These are phyloP conservation scores for Tricholoma flavovirens DNA, from an alignment of 768 basidiomycete genomes.

Conservation along the genomic window DNA sequence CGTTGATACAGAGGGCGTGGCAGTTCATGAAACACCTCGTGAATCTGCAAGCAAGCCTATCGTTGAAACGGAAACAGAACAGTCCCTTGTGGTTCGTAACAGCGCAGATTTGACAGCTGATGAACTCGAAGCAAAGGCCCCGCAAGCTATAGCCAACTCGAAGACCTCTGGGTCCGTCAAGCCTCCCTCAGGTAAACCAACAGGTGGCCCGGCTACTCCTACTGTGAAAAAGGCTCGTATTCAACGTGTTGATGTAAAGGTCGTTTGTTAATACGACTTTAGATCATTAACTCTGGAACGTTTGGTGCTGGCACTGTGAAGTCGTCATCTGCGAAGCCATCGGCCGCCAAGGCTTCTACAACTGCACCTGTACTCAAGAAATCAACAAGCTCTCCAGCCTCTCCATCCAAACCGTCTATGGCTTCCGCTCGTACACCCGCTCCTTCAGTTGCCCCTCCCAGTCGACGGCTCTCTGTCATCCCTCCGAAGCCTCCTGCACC, in stretches of 20 bases:
- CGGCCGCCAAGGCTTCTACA: constrained; percentile 17
- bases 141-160: constrained; percentile 25
- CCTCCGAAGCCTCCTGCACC: constrained; percentile 32
- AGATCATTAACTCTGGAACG: constrained; percentile 64
- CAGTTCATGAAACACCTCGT: constrained; percentile 3
- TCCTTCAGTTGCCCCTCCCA: constrained; percentile 28
- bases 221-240: constrained; percentile 60
- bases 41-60: background rate
- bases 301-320: constrained; percentile 56
- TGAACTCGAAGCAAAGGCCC: constrained; percentile 20
- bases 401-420: constrained; percentile 34
- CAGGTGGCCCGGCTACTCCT: constrained; percentile 45
- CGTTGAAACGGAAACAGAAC: constrained; percentile 16
- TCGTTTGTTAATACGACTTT: constrained; percentile 1
- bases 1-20: constrained; percentile 4
- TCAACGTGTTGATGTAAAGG: background rate
- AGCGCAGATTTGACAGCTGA: constrained; percentile 4
- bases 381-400: constrained; percentile 32
- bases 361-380: constrained; percentile 27
- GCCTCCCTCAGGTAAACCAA: constrained; percentile 38
- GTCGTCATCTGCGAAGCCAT: constrained; percentile 37
- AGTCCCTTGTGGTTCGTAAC: constrained; percentile 12
- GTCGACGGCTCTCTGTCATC: constrained; percentile 41
- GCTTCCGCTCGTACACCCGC: constrained; percentile 27
- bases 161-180: constrained; percentile 35